phyloP scores from a whole-genome alignment of 345 rosid genomes.

The Eucalyptus tenuipes region DNA sequence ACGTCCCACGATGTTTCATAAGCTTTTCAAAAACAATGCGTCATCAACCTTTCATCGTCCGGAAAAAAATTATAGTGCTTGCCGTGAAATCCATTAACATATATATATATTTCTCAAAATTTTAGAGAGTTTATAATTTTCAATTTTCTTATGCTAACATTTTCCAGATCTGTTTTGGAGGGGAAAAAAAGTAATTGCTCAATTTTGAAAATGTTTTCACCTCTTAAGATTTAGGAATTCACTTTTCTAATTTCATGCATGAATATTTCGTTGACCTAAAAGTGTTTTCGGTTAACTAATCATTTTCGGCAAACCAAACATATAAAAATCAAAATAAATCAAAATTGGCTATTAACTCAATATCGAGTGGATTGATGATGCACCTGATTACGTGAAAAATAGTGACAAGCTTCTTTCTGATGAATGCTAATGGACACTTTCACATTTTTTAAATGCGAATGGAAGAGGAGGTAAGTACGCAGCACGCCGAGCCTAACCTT shows the following conservation, averaged over 20 bases:
- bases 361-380: neutral
- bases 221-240: neutral
- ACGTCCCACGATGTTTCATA: neutral
- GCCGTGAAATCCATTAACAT: neutral
- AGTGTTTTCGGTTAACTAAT: neutral
- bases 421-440: too few relatives aligned
- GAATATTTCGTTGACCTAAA: rapidly evolving
- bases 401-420: too few relatives aligned
- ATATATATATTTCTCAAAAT: too few relatives aligned
- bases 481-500: neutral
- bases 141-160: too few relatives aligned
- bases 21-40: neutral
- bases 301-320: rapidly evolving
- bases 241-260: neutral
- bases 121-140: too few relatives aligned
- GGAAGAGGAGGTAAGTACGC: neutral
- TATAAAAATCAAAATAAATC: too few relatives aligned
- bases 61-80: neutral
- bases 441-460: neutral
- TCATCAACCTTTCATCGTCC: neutral
- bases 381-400: neutral
- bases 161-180: too few relatives aligned
- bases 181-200: too few relatives aligned
- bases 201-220: neutral
- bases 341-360: neutral